These are phyloP conservation scores for Ceratocystis ficicola DNA, from an alignment of 2,329 filamentous ascomycete genomes.

Conservation along the genomic window DNA sequence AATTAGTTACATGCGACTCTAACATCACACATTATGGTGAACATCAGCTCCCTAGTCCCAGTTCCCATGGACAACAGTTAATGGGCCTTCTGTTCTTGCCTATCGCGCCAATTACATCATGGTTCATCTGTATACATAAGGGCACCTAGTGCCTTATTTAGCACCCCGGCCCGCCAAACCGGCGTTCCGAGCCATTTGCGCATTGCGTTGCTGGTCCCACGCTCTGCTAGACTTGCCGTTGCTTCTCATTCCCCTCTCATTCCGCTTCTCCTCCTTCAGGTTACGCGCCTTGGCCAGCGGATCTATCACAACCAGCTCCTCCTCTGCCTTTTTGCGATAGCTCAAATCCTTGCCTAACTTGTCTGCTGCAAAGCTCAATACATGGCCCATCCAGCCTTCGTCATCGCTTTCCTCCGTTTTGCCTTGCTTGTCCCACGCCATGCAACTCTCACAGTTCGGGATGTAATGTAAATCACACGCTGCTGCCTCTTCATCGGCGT, in stretches of 20 bases:
- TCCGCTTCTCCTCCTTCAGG: slow-evolving; percentile 52
- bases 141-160: slow-evolving; percentile 30
- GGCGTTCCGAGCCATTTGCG: slow-evolving; percentile 42
- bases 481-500: slow-evolving; percentile 55
- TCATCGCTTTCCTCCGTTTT: slow-evolving; percentile 36
- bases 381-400: slow-evolving; percentile 74
- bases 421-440: slow-evolving; percentile 61
- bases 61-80: neutral
- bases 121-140: no score
- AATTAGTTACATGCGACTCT: neutral
- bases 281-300: slow-evolving; percentile 70
- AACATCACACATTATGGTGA: neutral
- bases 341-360: slow-evolving; percentile 81
- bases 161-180: slow-evolving; percentile 46
- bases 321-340: slow-evolving; percentile 82
- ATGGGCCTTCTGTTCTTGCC: no score
- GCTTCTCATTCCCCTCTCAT: slow-evolving; percentile 42
- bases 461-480: slow-evolving; percentile 95
- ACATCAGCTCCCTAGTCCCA: neutral
- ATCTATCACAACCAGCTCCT: slow-evolving; percentile 87
- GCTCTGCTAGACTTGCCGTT: slow-evolving; percentile 42
- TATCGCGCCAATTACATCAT: no score
- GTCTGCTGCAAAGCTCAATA: slow-evolving; percentile 76
- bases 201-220: slow-evolving; percentile 47
- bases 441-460: slow-evolving; percentile 84